A percentile compares a stretch with the other conserved stretches of the same genome.
Evolutionary conservation across 2,329 filamentous ascomycete species (phyloP).

Genomic region (Fusarium chaquense): DNA sequence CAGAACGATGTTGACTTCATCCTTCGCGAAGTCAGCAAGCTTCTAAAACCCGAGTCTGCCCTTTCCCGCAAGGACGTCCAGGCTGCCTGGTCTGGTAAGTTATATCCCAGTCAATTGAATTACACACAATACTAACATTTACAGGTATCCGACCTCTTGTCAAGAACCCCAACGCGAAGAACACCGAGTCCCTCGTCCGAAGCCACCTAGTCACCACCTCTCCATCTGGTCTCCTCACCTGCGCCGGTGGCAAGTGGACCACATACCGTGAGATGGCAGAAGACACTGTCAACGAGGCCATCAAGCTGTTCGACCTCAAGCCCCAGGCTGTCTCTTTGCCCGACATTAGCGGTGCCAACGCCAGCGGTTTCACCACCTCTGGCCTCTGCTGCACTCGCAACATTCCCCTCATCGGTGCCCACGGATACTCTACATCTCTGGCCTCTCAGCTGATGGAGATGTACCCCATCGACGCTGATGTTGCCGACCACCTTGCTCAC

Average conservation of each 20-base stretch:
- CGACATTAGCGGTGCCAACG: constrained; percentile 74
- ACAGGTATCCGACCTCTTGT: constrained; percentile 79
- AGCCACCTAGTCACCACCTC: constrained; percentile 84
- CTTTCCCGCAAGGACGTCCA: constrained; percentile 81
- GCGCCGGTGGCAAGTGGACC: constrained; percentile 88
- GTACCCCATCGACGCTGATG: constrained; percentile 52
- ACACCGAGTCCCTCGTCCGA: constrained; percentile 85
- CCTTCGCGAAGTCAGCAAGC: constrained; percentile 80
- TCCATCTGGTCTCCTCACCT: constrained; percentile 79
- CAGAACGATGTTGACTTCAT: constrained; percentile 87
- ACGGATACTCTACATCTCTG: constrained; percentile 68
- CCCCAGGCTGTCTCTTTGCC: constrained; percentile 66
- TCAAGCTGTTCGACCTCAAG: constrained; percentile 72
- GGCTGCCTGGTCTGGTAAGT: constrained; percentile 81
- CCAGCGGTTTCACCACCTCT: constrained; percentile 63
- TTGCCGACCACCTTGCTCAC: constrained; percentile 58
- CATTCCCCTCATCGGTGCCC: constrained; percentile 79
- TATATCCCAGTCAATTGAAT: fast-evolving
- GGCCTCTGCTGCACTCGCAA: constrained; percentile 81
- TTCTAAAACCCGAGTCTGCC: constrained; percentile 79
- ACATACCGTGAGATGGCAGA: constrained; percentile 92
- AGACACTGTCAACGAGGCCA: constrained; percentile 83
- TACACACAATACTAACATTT: constrained; percentile 31
- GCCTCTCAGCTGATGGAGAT: constrained; percentile 55
- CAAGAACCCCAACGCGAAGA: constrained; percentile 82